These are phyloP conservation scores for Dactylellina leptospora DNA, from an alignment of 2,329 filamentous ascomycete genomes.

Conservation along the genomic window DNA sequence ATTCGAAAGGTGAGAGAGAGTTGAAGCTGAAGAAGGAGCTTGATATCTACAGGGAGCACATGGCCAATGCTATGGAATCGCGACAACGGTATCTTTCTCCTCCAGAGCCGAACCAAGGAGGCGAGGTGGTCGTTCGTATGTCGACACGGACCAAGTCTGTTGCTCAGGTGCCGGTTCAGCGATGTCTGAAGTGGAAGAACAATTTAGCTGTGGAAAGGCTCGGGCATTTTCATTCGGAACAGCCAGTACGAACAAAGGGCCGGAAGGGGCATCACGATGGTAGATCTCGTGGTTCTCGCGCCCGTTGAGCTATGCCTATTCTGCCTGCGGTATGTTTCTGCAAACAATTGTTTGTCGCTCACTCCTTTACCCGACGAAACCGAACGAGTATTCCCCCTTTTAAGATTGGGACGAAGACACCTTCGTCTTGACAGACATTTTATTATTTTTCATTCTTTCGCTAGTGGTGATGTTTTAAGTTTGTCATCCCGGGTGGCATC, in stretches of 20 bases:
- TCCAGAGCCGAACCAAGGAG: constrained; percentile 63
- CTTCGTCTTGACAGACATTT: too few relatives aligned
- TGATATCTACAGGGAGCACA: constrained; percentile 76
- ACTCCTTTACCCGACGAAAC: too few relatives aligned
- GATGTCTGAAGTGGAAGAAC: constrained; percentile 74
- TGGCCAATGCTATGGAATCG: constrained; percentile 80
- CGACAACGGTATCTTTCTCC: constrained; percentile 76
- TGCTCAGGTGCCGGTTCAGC: constrained; percentile 65
- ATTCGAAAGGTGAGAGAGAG: constrained; percentile 85
- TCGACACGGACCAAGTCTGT: constrained; percentile 72
- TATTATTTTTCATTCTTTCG: not conserved
- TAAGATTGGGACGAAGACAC: too few relatives aligned
- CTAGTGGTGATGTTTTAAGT: constrained; percentile 11
- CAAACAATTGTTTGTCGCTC: too few relatives aligned
- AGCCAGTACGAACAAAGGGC: constrained; percentile 63
- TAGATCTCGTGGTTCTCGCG: constrained; percentile 38
- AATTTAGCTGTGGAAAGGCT: constrained; percentile 68
- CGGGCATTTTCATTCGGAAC: constrained; percentile 70
- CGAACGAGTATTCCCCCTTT: too few relatives aligned
- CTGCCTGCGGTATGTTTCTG: too few relatives aligned
- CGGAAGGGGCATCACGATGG: constrained; percentile 36
- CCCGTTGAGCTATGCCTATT: constrained; percentile 41
- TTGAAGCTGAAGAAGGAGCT: constrained; percentile 88
- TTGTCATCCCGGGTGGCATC: constrained; percentile 14
- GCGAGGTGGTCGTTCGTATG: constrained; percentile 66